Conservation (phyloP, 1,284 basidiomycete species). For the Mycosarcoma maydis region DNA sequence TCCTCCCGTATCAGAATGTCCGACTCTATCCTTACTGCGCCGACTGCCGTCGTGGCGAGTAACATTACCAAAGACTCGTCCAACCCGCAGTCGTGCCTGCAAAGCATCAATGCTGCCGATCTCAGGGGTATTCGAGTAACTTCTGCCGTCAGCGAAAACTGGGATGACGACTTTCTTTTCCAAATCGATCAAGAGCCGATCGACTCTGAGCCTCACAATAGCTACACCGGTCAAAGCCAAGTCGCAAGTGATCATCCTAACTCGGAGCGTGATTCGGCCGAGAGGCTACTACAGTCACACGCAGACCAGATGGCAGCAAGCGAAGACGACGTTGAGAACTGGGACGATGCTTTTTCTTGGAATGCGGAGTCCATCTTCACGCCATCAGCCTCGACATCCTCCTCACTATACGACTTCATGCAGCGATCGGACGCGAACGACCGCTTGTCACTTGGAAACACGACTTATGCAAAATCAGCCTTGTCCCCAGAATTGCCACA, state of each 20-base stretch:
- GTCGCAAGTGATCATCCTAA: too few species aligned
- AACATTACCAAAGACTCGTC: neutral
- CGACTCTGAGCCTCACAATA: neutral
- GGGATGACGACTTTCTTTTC: slow-evolving; percentile 59
- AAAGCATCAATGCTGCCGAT: slow-evolving; percentile 11
- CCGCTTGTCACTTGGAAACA: neutral
- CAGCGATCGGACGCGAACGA: neutral
- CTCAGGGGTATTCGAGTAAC: slow-evolving; percentile 40
- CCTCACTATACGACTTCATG: slow-evolving; percentile 9
- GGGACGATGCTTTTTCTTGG: slow-evolving; percentile 49
- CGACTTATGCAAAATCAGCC: neutral
- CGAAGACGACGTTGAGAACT: slow-evolving; percentile 47
- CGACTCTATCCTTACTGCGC: neutral
- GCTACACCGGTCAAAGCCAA: neutral
- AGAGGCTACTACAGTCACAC: neutral
- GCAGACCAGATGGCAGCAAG: slow-evolving; percentile 11
- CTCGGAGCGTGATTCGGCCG: too few species aligned
- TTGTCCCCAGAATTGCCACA: slow-evolving; percentile 1
- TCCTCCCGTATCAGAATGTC: neutral
- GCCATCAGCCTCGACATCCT: slow-evolving; percentile 13
- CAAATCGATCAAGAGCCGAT: slow-evolving; percentile 33
- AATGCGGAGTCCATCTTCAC: slow-evolving; percentile 24
- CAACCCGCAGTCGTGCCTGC: neutral
- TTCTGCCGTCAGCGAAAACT: slow-evolving; percentile 47
- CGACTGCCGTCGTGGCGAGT: slow-evolving; percentile 1